Conservation (phyloP, 2,329 filamentous ascomycete genomes). For the Coniella vitis region DNA sequence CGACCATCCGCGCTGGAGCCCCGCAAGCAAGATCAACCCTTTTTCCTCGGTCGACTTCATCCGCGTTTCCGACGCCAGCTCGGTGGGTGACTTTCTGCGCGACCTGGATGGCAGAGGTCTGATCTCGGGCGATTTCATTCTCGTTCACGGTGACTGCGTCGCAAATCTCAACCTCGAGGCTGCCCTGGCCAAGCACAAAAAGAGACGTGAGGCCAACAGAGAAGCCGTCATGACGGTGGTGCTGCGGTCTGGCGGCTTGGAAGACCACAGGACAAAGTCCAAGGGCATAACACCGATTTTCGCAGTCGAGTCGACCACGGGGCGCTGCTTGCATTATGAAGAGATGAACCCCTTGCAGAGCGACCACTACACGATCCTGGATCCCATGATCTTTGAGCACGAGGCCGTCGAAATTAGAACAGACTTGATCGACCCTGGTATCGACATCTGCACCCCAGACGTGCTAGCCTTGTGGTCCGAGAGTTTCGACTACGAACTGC, state of each 20-base stretch:
- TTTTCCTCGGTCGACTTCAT: constrained; percentile 81
- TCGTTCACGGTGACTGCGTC: constrained; percentile 88
- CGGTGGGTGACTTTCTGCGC: constrained; percentile 88
- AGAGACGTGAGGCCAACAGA: constrained; percentile 74
- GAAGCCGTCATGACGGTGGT: constrained; percentile 98
- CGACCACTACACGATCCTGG: constrained; percentile 62
- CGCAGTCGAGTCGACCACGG: constrained; percentile 71
- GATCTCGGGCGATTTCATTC: constrained; percentile 83
- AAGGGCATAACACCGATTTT: constrained; percentile 75
- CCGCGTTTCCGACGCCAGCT: constrained; percentile 73
- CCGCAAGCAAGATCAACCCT: constrained; percentile 46
- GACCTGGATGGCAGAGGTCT: constrained; percentile 82
- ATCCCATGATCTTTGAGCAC: constrained; percentile 69
- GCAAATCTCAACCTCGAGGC: constrained; percentile 81
- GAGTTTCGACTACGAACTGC: constrained; percentile 80
- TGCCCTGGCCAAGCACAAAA: constrained; percentile 71
- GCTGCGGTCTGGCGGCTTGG: constrained; percentile 65
- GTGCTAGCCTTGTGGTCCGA: constrained; percentile 94
- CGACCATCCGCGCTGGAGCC: constrained; percentile 65
- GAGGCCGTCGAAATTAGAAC: constrained; percentile 74
- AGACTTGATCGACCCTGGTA: constrained; percentile 87
- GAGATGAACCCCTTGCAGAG: constrained; percentile 68
- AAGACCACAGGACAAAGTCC: constrained; percentile 68
- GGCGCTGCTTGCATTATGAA: constrained; percentile 88
- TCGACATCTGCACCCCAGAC: constrained; percentile 96